These are phyloP conservation scores for Trichoderma koningiopsis DNA, from an alignment of 2,329 filamentous ascomycete species.

Conservation along the genomic window DNA sequence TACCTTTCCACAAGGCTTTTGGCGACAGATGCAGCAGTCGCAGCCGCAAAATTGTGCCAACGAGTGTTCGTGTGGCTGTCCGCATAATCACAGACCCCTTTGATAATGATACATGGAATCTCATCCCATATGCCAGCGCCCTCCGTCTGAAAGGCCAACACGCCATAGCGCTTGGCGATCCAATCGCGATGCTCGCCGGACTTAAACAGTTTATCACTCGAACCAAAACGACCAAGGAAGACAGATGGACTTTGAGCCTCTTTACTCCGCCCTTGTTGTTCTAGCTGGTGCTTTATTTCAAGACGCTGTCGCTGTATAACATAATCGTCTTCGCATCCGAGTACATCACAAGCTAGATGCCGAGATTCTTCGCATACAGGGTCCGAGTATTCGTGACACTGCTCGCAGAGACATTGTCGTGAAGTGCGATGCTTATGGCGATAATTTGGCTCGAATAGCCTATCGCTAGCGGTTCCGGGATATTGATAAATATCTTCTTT, in stretches of 20 bases:
- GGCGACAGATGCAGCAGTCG: not conserved
- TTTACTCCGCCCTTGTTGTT: not conserved
- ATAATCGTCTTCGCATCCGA: slow-evolving; percentile 25
- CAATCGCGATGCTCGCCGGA: not conserved
- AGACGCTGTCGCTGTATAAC: slow-evolving; percentile 38
- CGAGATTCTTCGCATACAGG: slow-evolving; percentile 27
- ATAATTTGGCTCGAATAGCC: slow-evolving; percentile 37
- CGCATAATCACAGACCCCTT: not conserved
- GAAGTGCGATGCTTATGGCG: slow-evolving; percentile 37
- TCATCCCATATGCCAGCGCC: not conserved
- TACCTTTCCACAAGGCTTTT: not conserved
- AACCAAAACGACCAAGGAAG: not conserved
- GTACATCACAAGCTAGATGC: slow-evolving; percentile 18
- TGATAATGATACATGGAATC: not conserved
- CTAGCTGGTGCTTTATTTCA: slow-evolving; percentile 17
- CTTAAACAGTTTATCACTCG: not conserved
- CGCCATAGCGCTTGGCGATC: not conserved
- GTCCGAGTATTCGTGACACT: not conserved
- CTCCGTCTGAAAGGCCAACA: not conserved
- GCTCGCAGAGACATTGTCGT: not conserved
- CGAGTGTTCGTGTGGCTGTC: not conserved
- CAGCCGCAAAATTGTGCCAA: not conserved
- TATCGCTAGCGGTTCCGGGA: slow-evolving; percentile 35
- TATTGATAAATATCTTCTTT: slow-evolving; percentile 30
- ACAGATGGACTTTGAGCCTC: too few relatives aligned